Conservation (phyloP, 176 grass and related monocot species). For the Puya raimondii region DNA sequence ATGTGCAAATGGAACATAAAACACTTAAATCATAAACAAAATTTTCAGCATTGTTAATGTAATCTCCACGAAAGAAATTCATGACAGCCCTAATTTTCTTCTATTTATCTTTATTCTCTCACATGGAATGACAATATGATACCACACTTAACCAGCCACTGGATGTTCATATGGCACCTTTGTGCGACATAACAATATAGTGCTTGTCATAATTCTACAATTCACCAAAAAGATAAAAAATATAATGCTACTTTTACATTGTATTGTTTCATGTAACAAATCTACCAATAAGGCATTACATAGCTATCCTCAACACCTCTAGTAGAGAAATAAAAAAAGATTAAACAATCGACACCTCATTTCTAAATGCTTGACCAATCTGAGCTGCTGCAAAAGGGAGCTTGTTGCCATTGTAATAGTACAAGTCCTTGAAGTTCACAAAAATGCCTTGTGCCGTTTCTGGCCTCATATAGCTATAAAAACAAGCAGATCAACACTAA, state of each 20-base stretch:
- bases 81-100: not conserved
- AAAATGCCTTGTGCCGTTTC: constrained; percentile 87
- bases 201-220: no score
- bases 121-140: not conserved
- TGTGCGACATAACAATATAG: no score
- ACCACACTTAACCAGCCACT: not conserved
- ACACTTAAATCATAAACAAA: not conserved
- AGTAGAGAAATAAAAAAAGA: not conserved
- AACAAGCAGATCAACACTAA: constrained; percentile 4
- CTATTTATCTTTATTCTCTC: not conserved
- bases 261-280: no score
- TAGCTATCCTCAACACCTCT: no score
- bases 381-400: constrained; percentile 74
- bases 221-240: no score
- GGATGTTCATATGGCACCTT: no score
- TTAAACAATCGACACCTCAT: constrained; percentile 37
- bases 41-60: not conserved
- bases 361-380: constrained; percentile 71
- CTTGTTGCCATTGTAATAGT: constrained; percentile 76
- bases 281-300: no score
- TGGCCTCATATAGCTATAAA: constrained; percentile 72
- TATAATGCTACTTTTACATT: no score
- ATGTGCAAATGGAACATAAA: not conserved
- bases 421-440: constrained; percentile 87
- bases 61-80: not conserved